Conservation (phyloP, 192 early-diverging fungal species). For the Helicostylum pulchrum region DNA sequence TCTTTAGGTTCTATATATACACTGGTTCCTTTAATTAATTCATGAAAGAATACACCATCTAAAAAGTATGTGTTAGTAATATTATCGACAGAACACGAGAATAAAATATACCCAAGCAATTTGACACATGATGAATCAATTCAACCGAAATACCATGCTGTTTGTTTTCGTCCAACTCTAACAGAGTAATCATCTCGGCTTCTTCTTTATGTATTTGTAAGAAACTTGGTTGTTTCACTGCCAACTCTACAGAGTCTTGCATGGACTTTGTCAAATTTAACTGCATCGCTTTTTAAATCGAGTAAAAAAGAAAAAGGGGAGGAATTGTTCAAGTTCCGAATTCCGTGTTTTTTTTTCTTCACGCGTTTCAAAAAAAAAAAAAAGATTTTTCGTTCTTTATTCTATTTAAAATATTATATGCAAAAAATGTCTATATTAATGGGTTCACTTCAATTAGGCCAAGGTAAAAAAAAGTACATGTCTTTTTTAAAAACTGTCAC, state of each 20-base stretch:
- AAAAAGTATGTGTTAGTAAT: background rate
- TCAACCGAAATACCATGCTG: background rate
- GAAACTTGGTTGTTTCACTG: background rate
- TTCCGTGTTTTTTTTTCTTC: too few species aligned
- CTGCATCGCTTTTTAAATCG: constrained; percentile 2
- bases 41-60: constrained; percentile 20
- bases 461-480: too few species aligned
- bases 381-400: too few species aligned
- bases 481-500: too few species aligned
- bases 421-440: too few species aligned
- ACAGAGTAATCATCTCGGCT: background rate
- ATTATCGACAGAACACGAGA: background rate
- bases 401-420: too few species aligned
- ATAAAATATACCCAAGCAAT: background rate
- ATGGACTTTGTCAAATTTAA: constrained; percentile 10
- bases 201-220: constrained; percentile 6
- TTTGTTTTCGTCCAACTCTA: background rate
- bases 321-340: background rate
- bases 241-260: background rate
- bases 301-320: background rate
- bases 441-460: too few species aligned
- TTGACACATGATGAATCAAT: background rate
- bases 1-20: constrained; percentile 20
- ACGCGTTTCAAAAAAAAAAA: too few species aligned
- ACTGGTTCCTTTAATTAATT: constrained; percentile 11